A percentile compares a stretch with the other conserved stretches of the same genome.
Evolutionary conservation across 768 basidiomycete genomes (phyloP).

Genomic region (Auriscalpium vulgare): DNA sequence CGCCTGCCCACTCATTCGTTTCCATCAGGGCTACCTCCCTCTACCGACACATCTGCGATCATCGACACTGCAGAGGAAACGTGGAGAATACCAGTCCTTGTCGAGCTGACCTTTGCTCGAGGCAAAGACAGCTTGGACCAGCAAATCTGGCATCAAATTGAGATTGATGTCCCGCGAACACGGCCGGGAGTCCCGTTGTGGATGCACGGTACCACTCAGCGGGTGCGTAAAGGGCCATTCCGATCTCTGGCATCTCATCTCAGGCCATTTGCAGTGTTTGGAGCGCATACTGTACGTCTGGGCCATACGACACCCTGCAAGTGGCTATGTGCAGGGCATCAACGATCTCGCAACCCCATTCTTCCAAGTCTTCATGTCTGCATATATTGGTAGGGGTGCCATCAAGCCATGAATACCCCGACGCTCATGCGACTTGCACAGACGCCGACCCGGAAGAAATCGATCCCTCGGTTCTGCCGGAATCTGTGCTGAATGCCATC

Average conservation of each 20-base stretch:
- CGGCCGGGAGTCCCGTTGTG: slow-evolving; percentile 86
- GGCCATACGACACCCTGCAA: slow-evolving; percentile 98
- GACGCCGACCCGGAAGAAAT: slow-evolving; percentile 89
- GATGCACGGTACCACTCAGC: slow-evolving; percentile 85
- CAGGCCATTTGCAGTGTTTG: slow-evolving; percentile 50
- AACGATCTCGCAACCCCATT: slow-evolving; percentile 98
- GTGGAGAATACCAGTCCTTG: slow-evolving; percentile 84
- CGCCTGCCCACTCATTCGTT: neutral
- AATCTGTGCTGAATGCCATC: slow-evolving; percentile 67
- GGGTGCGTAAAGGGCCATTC: slow-evolving; percentile 41
- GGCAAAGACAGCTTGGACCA: slow-evolving; percentile 85
- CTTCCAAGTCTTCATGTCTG: slow-evolving; percentile 93
- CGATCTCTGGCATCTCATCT: slow-evolving; percentile 5
- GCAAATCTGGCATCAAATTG: slow-evolving; percentile 99
- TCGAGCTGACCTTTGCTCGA: slow-evolving; percentile 82
- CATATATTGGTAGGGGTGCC: slow-evolving; percentile 72
- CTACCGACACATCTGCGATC: slow-evolving; percentile 69
- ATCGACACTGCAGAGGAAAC: slow-evolving; percentile 77
- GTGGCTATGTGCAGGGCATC: slow-evolving; percentile 98
- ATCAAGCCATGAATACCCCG: neutral
- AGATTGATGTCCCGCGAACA: slow-evolving; percentile 95
- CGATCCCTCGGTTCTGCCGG: slow-evolving; percentile 69
- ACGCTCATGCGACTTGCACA: slow-evolving; percentile 22
- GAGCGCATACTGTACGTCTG: slow-evolving; percentile 97
- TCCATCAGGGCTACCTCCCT: slow-evolving; percentile 80